These are phyloP conservation scores for Berkeleyomyces basicola DNA, from an alignment of 2,329 filamentous ascomycete genomes.

Conservation along the genomic window DNA sequence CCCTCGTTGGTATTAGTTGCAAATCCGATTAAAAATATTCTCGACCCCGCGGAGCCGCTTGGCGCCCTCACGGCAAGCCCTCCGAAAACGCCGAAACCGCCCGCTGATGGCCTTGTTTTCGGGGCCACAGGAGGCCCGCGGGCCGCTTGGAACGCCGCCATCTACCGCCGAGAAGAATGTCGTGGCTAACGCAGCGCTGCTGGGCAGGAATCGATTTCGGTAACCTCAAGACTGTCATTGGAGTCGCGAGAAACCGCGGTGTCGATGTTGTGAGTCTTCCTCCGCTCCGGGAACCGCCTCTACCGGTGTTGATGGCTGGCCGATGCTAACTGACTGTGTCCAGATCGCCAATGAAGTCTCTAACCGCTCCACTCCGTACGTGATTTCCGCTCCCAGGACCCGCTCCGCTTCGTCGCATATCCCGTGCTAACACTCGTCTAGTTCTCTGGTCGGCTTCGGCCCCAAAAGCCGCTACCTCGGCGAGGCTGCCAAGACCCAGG, in stretches of 20 bases:
- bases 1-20: not conserved
- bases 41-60: slow-evolving; percentile 4
- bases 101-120: no score
- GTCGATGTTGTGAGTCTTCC: slow-evolving; percentile 81
- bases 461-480: slow-evolving; percentile 88
- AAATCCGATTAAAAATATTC: slow-evolving; percentile 4
- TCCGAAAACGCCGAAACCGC: no score
- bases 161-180: no score
- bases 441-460: slow-evolving; percentile 87
- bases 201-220: slow-evolving; percentile 72
- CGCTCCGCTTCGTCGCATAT: slow-evolving; percentile 11
- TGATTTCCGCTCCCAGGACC: slow-evolving; percentile 18
- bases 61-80: no score
- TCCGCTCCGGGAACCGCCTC: not conserved
- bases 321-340: slow-evolving; percentile 11
- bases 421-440: slow-evolving; percentile 22
- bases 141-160: no score
- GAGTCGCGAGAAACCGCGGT: slow-evolving; percentile 93
- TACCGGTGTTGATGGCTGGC: not conserved
- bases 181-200: not conserved
- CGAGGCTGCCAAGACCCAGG: slow-evolving; percentile 92
- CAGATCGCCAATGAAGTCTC: slow-evolving; percentile 98
- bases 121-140: no score
- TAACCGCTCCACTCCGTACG: slow-evolving; percentile 94
- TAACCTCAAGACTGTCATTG: slow-evolving; percentile 91